Base-by-base conservation (phyloP, 345 rosid species). In the Ricinus communis region DNA sequence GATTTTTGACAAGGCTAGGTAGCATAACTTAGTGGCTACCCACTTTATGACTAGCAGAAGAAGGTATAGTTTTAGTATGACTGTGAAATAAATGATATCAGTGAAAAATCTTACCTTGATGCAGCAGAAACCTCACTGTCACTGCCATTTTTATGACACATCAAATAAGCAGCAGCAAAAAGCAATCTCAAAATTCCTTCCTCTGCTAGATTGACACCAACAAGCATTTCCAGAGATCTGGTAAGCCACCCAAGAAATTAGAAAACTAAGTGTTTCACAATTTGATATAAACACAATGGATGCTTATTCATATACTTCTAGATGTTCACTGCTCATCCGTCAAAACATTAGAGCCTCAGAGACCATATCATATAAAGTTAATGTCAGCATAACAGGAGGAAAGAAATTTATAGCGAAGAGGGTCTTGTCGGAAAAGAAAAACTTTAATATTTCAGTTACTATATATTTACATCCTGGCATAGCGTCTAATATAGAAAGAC, bases 151-250 rank as follows among this genome's bases (percentile, higher is more conserved):
- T 76, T 83, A 33, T 72, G 82, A 76, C 82, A 83, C 90, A 92
- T 84, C 62, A 95, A 81, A 86, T 86, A 90, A 68, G 87, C 87
- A 14, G 89, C 88, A 77, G 91, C 86, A 76, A 92, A 89, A 27
- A 95, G 80, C 78, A 92, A 71, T 76, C 89, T 90, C 81, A 95
- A 79, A 83, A 95, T 83, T 70, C 97, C 99, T 82, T 92, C 99
- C 81, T 90, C 99, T 41, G 88, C 95, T 76, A 95, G 82, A 73
- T 85, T 76, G 64, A 90, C 81, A 65, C 76, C 82, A 71, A 81
- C 88, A 62, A 95, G 96, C 94, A 87, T 90, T 76, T 89, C 91
- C 64, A 95, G 76, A 73, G 97, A 95, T 86, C 99, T 95, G 85
- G 52, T 76, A 70, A 81, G 54, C 79, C 69, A 80, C 24, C 70